A percentile compares a stretch with the other conserved stretches of the same genome.
Conservation (phyloP, 345 rosid species). For the Limnanthes douglasii region DNA sequence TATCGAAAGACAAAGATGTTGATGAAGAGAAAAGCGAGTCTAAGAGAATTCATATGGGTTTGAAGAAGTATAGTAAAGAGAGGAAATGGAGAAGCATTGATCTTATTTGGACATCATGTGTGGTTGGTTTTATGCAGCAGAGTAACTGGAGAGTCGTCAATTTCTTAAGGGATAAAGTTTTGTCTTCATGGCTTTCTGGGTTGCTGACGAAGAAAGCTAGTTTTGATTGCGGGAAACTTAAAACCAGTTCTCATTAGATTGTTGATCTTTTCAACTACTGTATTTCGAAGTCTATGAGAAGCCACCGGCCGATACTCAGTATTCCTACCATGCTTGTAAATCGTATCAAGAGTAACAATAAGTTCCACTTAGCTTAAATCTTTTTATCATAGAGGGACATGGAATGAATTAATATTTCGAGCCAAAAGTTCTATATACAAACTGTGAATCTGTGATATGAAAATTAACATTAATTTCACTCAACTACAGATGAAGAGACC, state of each 20-base stretch:
- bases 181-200: slow-evolving; percentile 15
- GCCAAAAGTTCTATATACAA: too few relatives aligned
- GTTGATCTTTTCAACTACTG: too few relatives aligned
- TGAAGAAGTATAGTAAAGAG: slow-evolving; percentile 27
- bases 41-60: slow-evolving; percentile 21
- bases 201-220: slow-evolving; percentile 19
- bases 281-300: too few relatives aligned
- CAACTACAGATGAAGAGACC: too few relatives aligned
- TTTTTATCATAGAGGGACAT: too few relatives aligned
- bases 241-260: background rate
- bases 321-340: too few relatives aligned
- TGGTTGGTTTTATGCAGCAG: slow-evolving; percentile 39
- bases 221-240: slow-evolving; percentile 35
- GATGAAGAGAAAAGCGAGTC: slow-evolving; percentile 9
- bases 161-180: slow-evolving; percentile 27
- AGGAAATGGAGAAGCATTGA: slow-evolving; percentile 65
- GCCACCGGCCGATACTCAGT: too few relatives aligned
- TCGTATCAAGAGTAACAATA: too few relatives aligned
- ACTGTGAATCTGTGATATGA: too few relatives aligned
- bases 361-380: too few relatives aligned
- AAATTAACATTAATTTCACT: too few relatives aligned
- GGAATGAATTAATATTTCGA: too few relatives aligned
- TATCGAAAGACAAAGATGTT: slow-evolving; percentile 1
- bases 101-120: slow-evolving; percentile 26
- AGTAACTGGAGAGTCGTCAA: slow-evolving; percentile 16